Evolutionary conservation across 345 rosid genomes (phyloP).

Genomic region (Firmiana major): DNA sequence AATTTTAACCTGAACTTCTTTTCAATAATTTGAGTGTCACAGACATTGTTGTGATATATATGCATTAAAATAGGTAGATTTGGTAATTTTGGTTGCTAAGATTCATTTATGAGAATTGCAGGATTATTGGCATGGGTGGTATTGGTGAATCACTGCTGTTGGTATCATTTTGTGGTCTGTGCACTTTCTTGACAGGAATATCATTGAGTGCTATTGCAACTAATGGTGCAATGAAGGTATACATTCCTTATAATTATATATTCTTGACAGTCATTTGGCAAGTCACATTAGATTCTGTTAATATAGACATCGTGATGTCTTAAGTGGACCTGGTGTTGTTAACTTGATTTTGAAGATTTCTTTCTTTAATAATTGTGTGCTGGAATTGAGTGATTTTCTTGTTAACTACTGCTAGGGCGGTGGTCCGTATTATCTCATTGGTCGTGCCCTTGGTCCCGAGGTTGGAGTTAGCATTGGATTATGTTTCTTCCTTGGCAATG

Average conservation of each 20-base stretch:
- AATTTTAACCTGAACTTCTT: neutral
- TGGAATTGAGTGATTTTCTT: slow-evolving; percentile 14
- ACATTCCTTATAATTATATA: neutral
- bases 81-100: neutral
- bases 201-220: slow-evolving; percentile 99
- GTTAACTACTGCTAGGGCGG: slow-evolving; percentile 61
- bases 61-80: neutral
- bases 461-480: slow-evolving; percentile 99
- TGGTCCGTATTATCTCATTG: slow-evolving; percentile 98
- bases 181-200: slow-evolving; percentile 90
- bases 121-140: slow-evolving; percentile 99
- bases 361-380: neutral
- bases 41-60: neutral
- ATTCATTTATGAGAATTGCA: slow-evolving; percentile 32
- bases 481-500: slow-evolving; percentile 99
- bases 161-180: slow-evolving; percentile 84
- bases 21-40: neutral
- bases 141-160: slow-evolving; percentile 72
- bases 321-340: neutral
- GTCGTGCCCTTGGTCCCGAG: slow-evolving; percentile 99
- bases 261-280: neutral
- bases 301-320: neutral
- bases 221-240: slow-evolving; percentile 99
- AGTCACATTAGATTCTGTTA: neutral
- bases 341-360: slow-evolving; percentile 1